Conservation (phyloP, 1,139 yeast genomes). For the Candida freyschussii region DNA sequence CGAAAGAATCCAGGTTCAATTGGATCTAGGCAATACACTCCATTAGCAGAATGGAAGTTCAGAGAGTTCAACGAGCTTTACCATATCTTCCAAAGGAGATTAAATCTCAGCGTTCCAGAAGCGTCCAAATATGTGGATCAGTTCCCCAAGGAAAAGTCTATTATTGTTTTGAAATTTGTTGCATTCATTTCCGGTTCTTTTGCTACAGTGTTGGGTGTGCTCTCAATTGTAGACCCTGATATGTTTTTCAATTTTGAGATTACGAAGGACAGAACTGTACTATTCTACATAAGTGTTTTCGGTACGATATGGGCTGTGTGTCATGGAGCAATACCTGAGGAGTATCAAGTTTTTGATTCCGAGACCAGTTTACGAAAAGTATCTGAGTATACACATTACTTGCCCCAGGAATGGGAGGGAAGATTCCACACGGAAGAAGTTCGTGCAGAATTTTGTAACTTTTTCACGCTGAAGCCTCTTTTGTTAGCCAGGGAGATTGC, state of each 20-base stretch:
- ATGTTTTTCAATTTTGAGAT: slow-evolving; percentile 86
- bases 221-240: slow-evolving; percentile 89
- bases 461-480: slow-evolving; percentile 69
- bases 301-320: slow-evolving; percentile 81
- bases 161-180: slow-evolving; percentile 56
- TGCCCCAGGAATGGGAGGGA: slow-evolving; percentile 85
- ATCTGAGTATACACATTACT: slow-evolving; percentile 82
- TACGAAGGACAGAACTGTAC: slow-evolving; percentile 70
- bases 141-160: slow-evolving; percentile 81
- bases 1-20: slow-evolving; percentile 82
- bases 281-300: slow-evolving; percentile 82
- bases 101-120: slow-evolving; percentile 70
- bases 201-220: slow-evolving; percentile 78
- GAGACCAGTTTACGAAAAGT: slow-evolving; percentile 77
- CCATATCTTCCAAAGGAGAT: slow-evolving; percentile 76
- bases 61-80: slow-evolving; percentile 91
- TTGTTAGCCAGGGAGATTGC: slow-evolving; percentile 74
- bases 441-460: slow-evolving; percentile 72
- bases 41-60: slow-evolving; percentile 91
- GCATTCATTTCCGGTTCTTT: slow-evolving; percentile 86
- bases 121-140: slow-evolving; percentile 85
- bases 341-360: slow-evolving; percentile 76
- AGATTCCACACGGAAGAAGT: slow-evolving; percentile 77
- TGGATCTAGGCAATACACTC: slow-evolving; percentile 86
- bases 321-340: slow-evolving; percentile 54